phyloP scores from a whole-genome alignment of 2,329 filamentous ascomycete genomes.

The Fusarium annulatum region DNA sequence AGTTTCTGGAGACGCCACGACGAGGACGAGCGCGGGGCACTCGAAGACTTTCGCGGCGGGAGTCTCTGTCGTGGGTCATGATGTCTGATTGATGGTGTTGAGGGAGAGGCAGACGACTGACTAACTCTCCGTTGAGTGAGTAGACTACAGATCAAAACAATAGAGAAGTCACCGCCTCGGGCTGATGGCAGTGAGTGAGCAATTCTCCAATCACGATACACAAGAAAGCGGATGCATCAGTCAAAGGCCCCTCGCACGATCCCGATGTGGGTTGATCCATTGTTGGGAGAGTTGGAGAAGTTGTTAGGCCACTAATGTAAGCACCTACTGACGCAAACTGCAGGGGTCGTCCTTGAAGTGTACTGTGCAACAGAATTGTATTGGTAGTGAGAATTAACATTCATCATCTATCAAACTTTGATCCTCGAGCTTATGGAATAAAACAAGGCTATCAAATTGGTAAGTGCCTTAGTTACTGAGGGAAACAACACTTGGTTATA shows the following conservation, averaged over 20 bases:
- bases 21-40: constrained; percentile 42
- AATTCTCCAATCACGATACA: constrained; percentile 41
- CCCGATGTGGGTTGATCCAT: constrained; percentile 36
- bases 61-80: constrained; percentile 43
- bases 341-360: neutral
- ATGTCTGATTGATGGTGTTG: constrained; percentile 15
- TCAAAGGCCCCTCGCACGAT: constrained; percentile 26
- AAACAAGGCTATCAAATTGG: neutral
- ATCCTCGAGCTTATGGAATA: neutral
- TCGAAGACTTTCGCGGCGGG: constrained; percentile 45
- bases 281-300: constrained; percentile 11
- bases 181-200: constrained; percentile 12
- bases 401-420: neutral
- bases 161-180: constrained; percentile 30
- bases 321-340: constrained; percentile 6
- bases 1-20: constrained; percentile 28
- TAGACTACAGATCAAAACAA: neutral
- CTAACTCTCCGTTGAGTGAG: constrained; percentile 13
- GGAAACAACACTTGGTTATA: neutral
- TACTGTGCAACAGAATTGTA: neutral
- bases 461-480: neutral
- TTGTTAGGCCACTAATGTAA: neutral
- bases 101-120: constrained; percentile 7
- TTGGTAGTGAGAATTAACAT: neutral
- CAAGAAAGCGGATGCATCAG: constrained; percentile 34